These are phyloP conservation scores for Apostasia ramifera DNA, from an alignment of 106 monocot genomes.

Conservation along the genomic window DNA sequence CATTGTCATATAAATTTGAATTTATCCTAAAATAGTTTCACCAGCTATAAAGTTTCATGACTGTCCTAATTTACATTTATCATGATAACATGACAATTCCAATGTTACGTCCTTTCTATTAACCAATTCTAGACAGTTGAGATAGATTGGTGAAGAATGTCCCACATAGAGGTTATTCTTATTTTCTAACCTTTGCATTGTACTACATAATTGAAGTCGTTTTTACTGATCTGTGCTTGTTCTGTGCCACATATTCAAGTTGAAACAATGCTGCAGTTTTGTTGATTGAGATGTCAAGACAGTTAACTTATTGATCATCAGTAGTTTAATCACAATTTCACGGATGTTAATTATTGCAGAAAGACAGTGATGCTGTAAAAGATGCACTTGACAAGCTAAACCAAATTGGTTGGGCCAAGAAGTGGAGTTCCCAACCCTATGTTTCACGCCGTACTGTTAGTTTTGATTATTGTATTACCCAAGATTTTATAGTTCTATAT, in stretches of 20 bases:
- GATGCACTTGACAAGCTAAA: constrained; percentile 65
- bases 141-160: too few relatives aligned
- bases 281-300: neutral
- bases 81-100: too few relatives aligned
- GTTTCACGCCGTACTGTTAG: constrained; percentile 94
- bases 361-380: constrained; percentile 69
- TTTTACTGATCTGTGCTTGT: neutral
- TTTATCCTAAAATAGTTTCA: too few relatives aligned
- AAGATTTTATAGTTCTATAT: neutral
- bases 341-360: constrained; percentile 35
- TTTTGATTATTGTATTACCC: constrained; percentile 9
- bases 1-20: too few relatives aligned
- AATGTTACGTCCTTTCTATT: too few relatives aligned
- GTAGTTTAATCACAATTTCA: neutral
- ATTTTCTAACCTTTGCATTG: neutral
- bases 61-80: too few relatives aligned
- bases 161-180: neutral
- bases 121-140: too few relatives aligned
- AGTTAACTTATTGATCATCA: neutral
- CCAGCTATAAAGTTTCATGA: too few relatives aligned
- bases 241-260: neutral
- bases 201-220: neutral
- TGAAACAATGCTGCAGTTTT: neutral
- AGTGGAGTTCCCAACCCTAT: constrained; percentile 92
- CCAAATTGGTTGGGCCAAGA: constrained; percentile 82